Base-by-base conservation (phyloP, 305 asterid species). In the Fraxinus xanthoxyloides region DNA sequence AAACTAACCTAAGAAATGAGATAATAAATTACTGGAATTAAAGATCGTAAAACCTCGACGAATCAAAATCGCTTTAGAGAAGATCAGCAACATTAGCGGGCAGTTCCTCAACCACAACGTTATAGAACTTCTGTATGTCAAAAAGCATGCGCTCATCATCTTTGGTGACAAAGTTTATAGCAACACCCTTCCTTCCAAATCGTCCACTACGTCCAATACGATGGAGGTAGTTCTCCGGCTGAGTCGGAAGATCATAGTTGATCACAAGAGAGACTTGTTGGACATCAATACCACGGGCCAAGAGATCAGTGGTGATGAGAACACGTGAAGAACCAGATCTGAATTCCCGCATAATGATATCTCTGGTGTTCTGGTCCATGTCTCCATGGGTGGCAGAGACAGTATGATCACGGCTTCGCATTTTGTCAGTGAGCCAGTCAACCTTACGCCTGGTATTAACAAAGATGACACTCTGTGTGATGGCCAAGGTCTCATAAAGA, bases 211-310 rank as follows among this genome's bases (percentile, higher is more conserved):
- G 83, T 23, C 91, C 91, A 76, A 88, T 86, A 70, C 91, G 83
- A 59, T 88, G 91, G 7, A 88, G 89, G 81, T 88, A 88, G 73
- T 88, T 86, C 82, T 86, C 90, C 0, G 90, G 90, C 75, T 88
- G 89, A 38, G 90, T 85, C 0, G 90, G 90, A 31, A 88, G 67
- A 80, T 88, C 90, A 24, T 77, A 88, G 83, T 88, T 88, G 78
- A 88, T 88, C 34, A 88, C 90, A 12, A 88, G 89, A 38, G 90
- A 88, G 35, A 88, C 90, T 81, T 88, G 90, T 83, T 86, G 90
- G 24, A 88, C 90, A 65, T 88, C 90, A 17, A 88, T 88, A 34
- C 90, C 90, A 46, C 90, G 87, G 69, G 90, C 88, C 84, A 88
- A 69, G 5, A 88, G 86, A 78, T 88, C 91, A 1, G 91, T 88